Percentiles rank a stretch among this genome's conserved stretches.
phyloP scores from a whole-genome alignment of 2,329 filamentous ascomycete species.

The Fusarium sublunatum region DNA sequence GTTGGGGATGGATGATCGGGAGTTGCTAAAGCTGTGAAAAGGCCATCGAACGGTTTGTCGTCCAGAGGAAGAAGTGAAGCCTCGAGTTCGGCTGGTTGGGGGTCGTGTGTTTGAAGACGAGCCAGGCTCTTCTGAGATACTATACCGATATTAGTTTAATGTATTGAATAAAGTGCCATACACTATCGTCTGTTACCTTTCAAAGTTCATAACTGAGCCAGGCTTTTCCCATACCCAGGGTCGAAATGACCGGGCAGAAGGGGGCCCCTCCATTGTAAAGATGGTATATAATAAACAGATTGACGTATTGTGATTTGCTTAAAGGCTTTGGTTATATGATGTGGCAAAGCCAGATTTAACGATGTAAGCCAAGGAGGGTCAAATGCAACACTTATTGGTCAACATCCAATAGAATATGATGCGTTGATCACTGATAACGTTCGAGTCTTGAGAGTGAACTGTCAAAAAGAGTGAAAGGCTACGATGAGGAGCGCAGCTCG shows the following conservation, averaged over 20 bases:
- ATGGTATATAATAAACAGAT: conserved; percentile 19
- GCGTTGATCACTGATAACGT: conserved; percentile 23
- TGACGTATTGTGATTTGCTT: conserved; percentile 13
- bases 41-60: conserved; percentile 45
- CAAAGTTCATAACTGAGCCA: conserved; percentile 42
- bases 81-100: conserved; percentile 40
- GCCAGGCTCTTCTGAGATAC: conserved; percentile 44
- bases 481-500: conserved; percentile 43
- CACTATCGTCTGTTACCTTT: conserved; percentile 33
- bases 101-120: conserved; percentile 32
- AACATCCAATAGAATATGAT: conserved; percentile 26
- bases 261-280: conserved; percentile 42
- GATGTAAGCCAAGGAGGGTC: conserved; percentile 19
- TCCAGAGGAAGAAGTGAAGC: conserved; percentile 44
- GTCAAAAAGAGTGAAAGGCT: conserved; percentile 28
- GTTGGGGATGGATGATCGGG: conserved; percentile 41
- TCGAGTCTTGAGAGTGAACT: conserved; percentile 2
- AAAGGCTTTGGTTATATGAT: conserved; percentile 19
- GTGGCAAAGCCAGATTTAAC: conserved; percentile 14
- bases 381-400: conserved; percentile 38
- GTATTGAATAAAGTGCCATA: conserved; percentile 9
- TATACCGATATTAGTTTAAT: conserved; percentile 28
- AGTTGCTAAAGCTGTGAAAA: conserved; percentile 47
- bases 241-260: conserved; percentile 39
- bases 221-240: conserved; percentile 43